Conservation (phyloP, 306 rosid genomes). For the Pterocarpus macrocarpus region DNA sequence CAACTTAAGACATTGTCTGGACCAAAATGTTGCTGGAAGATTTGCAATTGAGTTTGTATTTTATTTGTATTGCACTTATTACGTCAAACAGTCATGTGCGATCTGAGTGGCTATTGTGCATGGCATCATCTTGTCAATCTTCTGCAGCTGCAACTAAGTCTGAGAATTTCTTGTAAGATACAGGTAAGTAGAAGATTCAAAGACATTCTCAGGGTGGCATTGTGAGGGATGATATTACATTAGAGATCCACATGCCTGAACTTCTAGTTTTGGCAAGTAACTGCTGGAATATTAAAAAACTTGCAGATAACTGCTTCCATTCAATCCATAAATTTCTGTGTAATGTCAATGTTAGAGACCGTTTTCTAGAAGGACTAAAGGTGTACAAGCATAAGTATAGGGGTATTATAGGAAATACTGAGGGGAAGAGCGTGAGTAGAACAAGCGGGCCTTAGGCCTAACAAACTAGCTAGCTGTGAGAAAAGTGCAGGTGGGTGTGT, state of each 20-base stretch:
- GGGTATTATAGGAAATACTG: too few relatives aligned
- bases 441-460: too few relatives aligned
- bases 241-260: slow-evolving; percentile 1
- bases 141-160: slow-evolving; percentile 1
- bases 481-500: too few relatives aligned
- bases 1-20: slow-evolving; percentile 22
- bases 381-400: too few relatives aligned
- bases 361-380: too few relatives aligned
- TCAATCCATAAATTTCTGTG: background rate
- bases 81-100: background rate
- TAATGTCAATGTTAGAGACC: too few relatives aligned
- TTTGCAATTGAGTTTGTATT: background rate
- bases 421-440: too few relatives aligned
- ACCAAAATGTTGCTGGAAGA: slow-evolving; percentile 28
- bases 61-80: slow-evolving; percentile 13
- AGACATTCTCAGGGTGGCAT: background rate
- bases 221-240: background rate
- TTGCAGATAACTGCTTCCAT: slow-evolving; percentile 15
- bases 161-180: slow-evolving; percentile 16
- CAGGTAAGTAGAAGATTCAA: background rate
- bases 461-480: too few relatives aligned
- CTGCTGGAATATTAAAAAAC: slow-evolving; percentile 23
- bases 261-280: slow-evolving; percentile 19
- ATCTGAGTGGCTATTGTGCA: slow-evolving; percentile 28
- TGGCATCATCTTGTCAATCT: slow-evolving; percentile 16